These are phyloP conservation scores for Monosporascus sp. DNA, from an alignment of 2,329 filamentous ascomycete genomes.

Conservation along the genomic window DNA sequence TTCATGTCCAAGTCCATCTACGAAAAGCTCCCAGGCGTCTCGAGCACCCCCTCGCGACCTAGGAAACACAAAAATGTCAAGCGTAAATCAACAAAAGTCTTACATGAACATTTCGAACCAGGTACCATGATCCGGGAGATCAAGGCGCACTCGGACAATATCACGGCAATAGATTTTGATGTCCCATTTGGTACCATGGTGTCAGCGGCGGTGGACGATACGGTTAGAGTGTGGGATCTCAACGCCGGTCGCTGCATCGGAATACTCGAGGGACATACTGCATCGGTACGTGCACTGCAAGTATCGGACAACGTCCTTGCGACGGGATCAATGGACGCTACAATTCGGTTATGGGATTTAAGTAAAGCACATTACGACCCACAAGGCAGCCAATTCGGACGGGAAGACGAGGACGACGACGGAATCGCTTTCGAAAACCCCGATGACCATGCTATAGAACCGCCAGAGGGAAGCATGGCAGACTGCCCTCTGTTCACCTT, in stretches of 20 bases:
- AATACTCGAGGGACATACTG: constrained; percentile 85
- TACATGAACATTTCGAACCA: constrained; percentile 92
- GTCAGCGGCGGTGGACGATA: constrained; percentile 86
- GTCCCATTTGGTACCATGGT: constrained; percentile 96
- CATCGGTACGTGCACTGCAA: constrained; percentile 86
- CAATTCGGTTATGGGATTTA: constrained; percentile 90
- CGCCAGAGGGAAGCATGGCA: constrained; percentile 73
- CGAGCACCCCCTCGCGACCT: constrained; percentile 43
- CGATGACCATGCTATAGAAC: constrained; percentile 62
- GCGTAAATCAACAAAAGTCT: constrained; percentile 83
- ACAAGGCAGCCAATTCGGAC: constrained; percentile 54
- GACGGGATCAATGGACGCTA: constrained; percentile 91
- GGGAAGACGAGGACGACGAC: constrained; percentile 54
- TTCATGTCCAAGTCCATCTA: constrained; percentile 99
- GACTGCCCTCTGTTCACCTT: constrained; percentile 88
- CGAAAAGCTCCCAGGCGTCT: constrained; percentile 68
- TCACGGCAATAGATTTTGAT: constrained; percentile 93
- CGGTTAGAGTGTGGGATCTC: constrained; percentile 92
- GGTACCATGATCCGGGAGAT: constrained; percentile 85
- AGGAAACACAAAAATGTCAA: constrained; percentile 54
- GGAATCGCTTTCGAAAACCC: constrained; percentile 68
- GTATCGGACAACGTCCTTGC: constrained; percentile 94
- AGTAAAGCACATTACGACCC: constrained; percentile 82
- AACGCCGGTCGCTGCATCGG: constrained; percentile 91
- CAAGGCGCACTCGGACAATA: constrained; percentile 78